Evolutionary conservation across 441 rosid species (phyloP).

Genomic region (Brassica balearica): DNA sequence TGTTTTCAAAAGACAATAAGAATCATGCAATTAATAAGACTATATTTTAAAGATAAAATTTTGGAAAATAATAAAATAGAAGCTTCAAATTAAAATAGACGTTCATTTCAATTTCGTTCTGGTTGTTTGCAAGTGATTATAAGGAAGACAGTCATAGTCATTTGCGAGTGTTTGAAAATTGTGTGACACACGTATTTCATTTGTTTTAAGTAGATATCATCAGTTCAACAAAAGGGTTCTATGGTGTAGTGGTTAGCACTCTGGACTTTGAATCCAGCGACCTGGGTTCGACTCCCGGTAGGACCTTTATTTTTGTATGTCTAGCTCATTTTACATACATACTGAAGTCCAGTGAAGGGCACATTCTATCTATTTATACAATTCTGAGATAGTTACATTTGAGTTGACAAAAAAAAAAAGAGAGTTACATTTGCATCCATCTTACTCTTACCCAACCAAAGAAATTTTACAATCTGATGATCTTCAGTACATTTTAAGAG

Average conservation of each 20-base stretch:
- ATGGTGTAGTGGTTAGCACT: slow-evolving; percentile 99
- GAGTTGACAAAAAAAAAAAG: too few relatives aligned
- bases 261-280: slow-evolving; percentile 99
- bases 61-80: too few relatives aligned
- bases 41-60: too few relatives aligned
- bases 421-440: neutral
- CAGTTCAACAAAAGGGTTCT: slow-evolving; percentile 48
- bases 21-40: neutral
- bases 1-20: neutral
- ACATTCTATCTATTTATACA: neutral
- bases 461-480: neutral
- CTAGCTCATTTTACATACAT: neutral
- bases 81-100: too few relatives aligned
- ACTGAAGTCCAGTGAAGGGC: neutral
- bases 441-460: neutral
- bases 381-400: neutral
- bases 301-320: neutral
- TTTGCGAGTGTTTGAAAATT: too few relatives aligned
- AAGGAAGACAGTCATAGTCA: too few relatives aligned
- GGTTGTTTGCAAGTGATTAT: too few relatives aligned
- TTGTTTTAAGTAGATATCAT: neutral
- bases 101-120: too few relatives aligned
- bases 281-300: slow-evolving; percentile 99
- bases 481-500: neutral
- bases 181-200: too few relatives aligned